These are phyloP conservation scores for Xanthoceras sorbifolium DNA, from an alignment of 345 rosid species.

Conservation along the genomic window DNA sequence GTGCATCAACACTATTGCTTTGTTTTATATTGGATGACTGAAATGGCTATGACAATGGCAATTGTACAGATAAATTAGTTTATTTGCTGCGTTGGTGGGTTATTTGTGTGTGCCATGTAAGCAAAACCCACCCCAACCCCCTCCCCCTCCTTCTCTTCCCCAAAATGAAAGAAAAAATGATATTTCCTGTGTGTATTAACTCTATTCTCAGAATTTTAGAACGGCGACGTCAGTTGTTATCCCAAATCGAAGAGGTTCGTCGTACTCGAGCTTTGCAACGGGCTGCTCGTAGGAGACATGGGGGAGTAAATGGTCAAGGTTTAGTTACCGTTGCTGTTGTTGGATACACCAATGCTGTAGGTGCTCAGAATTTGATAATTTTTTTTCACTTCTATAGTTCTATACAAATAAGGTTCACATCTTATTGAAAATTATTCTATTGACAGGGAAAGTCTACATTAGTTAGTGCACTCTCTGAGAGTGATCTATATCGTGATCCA, in stretches of 20 bases:
- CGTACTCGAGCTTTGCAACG: slow-evolving; percentile 89
- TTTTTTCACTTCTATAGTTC: slow-evolving; percentile 13
- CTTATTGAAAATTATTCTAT: background rate
- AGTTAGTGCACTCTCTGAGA: slow-evolving; percentile 65
- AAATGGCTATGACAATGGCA: background rate
- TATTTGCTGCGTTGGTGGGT: background rate
- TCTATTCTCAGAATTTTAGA: slow-evolving; percentile 63
- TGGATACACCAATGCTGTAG: slow-evolving; percentile 97
- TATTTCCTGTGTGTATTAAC: background rate
- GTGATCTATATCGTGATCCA: slow-evolving; percentile 79
- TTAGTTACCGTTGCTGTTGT: slow-evolving; percentile 88
- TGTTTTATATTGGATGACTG: background rate
- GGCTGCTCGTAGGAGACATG: slow-evolving; percentile 71
- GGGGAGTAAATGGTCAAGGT: slow-evolving; percentile 44
- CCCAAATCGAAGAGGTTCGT: slow-evolving; percentile 80
- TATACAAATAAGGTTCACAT: slow-evolving; percentile 2
- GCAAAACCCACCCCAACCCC: background rate
- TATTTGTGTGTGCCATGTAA: slow-evolving; percentile 13
- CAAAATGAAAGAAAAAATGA: background rate
- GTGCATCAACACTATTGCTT: background rate
- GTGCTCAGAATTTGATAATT: slow-evolving; percentile 31
- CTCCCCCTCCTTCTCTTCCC: background rate
- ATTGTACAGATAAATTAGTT: background rate
- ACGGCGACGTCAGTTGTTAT: slow-evolving; percentile 56
- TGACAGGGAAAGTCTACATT: slow-evolving; percentile 90